Evolutionary conservation across 2,329 filamentous ascomycete genomes (phyloP), one percentile per base, ranked within the genome.

Genomic region (Colletotrichum brevisporum): DNA sequence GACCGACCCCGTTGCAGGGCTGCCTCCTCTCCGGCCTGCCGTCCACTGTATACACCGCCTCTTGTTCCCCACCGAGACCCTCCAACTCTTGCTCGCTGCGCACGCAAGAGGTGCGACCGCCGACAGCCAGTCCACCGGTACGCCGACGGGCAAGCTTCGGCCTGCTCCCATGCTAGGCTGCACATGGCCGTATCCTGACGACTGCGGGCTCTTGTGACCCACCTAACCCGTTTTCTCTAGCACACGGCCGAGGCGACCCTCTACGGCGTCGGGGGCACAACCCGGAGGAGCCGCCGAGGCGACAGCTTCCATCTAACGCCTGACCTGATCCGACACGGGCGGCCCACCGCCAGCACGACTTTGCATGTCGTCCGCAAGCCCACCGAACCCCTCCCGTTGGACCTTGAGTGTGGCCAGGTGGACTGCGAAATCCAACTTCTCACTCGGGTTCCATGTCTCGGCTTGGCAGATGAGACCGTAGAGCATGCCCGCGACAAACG

Each of bases 401-500:
- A 94, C 89, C 78, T 94, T 94, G 70, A 84, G 82, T 48, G 90
- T 91, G 60, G 91, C 91, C 76, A 94, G 78, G 67, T 86, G 83
- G 72, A 91, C 91, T 54, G 90, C 90, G 78, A 92, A 91, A 39
- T 75, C 77, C 69, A 92, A 76, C 73, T 84, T 88, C 65, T 79
- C 76, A 58, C 78, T 73, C 54, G 84, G 74, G 73, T 80, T 77
- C 88, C 88, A 90, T 71, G 85, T 80, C 9, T 78, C 74, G 51
- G 75, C 73, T 71, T 84, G 84, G 75, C 83, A 86, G 65, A 86
- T 79, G 70, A 92, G 78, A 43, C 83, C 85, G 78, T 90, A 93
- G 56, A 94, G 80, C 78, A 92, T 89, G 68, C 91, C 91, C 41
- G 91, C 92, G 71, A 92, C 88, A 75, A 94, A 94, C 0, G 92